Conservation (phyloP, 257 asterid genomes). For the Solanum medicagineum region DNA sequence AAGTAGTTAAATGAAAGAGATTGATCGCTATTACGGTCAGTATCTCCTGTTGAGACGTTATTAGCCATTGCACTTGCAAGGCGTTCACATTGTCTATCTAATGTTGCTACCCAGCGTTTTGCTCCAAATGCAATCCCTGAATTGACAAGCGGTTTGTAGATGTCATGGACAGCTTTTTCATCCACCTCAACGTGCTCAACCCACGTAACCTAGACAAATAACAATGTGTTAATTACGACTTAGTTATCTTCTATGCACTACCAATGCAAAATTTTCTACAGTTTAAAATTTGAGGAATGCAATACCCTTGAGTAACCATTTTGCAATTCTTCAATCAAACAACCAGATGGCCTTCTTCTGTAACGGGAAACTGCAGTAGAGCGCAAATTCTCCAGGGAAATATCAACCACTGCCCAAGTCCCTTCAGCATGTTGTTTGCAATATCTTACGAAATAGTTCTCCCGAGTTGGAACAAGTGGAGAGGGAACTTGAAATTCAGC, state of each 20-base stretch:
- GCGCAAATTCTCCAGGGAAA: conserved; percentile 55
- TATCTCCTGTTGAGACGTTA: conserved; percentile 56
- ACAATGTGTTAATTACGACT: neutral
- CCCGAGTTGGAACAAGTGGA: conserved; percentile 68
- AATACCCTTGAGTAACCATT: conserved; percentile 74
- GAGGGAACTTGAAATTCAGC: conserved; percentile 80
- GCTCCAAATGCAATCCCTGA: conserved; percentile 71
- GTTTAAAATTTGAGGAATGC: neutral
- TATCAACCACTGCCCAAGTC: conserved; percentile 74
- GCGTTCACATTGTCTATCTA: conserved; percentile 69
- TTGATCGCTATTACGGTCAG: conserved; percentile 28
- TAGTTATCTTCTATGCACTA: neutral
- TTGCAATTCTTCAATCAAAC: conserved; percentile 62
- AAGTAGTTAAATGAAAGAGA: neutral
- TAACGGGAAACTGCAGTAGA: conserved; percentile 40
- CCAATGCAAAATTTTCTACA: neutral
- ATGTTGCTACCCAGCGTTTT: conserved; percentile 65
- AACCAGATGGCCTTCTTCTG: conserved; percentile 66
- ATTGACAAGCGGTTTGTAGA: conserved; percentile 50
- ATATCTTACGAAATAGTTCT: conserved; percentile 57
- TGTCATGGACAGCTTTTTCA: conserved; percentile 49
- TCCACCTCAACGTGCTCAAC: conserved; percentile 66
- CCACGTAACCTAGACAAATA: conserved; percentile 50
- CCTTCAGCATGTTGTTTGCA: conserved; percentile 72
- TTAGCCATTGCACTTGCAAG: conserved; percentile 62